These are phyloP conservation scores for Neocucurbitaria cava DNA, from an alignment of 2,329 filamentous ascomycete species.

Conservation along the genomic window DNA sequence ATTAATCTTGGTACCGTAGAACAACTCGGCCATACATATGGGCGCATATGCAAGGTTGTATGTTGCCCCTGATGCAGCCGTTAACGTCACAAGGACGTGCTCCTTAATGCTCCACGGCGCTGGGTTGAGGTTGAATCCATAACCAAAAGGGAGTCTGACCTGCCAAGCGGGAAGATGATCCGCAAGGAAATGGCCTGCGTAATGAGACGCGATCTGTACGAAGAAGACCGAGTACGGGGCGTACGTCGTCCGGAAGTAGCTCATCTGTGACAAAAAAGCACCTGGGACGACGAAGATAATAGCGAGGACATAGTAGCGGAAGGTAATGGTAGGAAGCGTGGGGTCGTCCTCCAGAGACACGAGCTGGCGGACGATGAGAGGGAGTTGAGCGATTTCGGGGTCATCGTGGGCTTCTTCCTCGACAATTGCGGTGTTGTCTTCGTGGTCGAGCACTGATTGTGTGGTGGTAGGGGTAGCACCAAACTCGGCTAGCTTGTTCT, in stretches of 20 bases:
- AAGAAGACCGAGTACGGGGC: conserved; percentile 68
- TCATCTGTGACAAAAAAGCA: conserved; percentile 65
- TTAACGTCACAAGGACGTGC: conserved; percentile 63
- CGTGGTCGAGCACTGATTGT: conserved; percentile 7
- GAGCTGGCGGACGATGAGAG: conserved; percentile 62
- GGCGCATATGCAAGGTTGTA: conserved; percentile 53
- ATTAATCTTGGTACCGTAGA: conserved; percentile 61
- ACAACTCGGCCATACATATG: conserved; percentile 64
- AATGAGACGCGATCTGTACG: conserved; percentile 65
- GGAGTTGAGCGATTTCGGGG: conserved; percentile 54
- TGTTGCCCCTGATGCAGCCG: conserved; percentile 42
- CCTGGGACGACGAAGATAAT: conserved; percentile 64
- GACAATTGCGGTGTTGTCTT: conserved; percentile 12
- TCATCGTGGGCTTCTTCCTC: conserved; percentile 31
- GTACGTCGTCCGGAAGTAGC: conserved; percentile 63
- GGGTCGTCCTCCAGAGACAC: conserved; percentile 66
- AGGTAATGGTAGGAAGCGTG: conserved; percentile 63
- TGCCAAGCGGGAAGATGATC: conserved; percentile 58
- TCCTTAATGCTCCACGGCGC: conserved; percentile 65
- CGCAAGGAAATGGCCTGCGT: conserved; percentile 62
- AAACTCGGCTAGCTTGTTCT: conserved; percentile 3
- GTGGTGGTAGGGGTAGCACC: neutral
- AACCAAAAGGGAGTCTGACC: conserved; percentile 56
- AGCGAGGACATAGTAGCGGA: conserved; percentile 65
- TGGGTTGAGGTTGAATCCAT: conserved; percentile 62